These are phyloP conservation scores for Coffea humblotiana DNA, from an alignment of 305 asterid species.

Conservation along the genomic window DNA sequence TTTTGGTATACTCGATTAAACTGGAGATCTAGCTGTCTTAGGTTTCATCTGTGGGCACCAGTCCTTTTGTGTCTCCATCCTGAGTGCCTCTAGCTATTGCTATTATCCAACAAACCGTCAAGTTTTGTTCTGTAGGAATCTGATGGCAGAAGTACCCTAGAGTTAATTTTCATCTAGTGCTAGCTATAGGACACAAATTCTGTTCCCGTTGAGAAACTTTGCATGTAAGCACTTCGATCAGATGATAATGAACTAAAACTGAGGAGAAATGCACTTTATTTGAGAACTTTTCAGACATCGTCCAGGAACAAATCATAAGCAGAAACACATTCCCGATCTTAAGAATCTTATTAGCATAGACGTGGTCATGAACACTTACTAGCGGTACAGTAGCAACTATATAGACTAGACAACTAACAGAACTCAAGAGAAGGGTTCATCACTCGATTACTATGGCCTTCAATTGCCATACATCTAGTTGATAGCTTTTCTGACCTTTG, in stretches of 20 bases:
- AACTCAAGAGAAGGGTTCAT: not conserved
- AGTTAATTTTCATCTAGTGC: not conserved
- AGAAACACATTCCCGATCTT: not conserved
- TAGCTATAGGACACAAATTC: not conserved
- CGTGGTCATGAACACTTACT: not conserved
- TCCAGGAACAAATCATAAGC: not conserved
- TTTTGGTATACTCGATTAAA: not conserved
- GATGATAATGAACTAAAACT: not conserved
- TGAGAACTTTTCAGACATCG: not conserved
- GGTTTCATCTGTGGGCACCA: not conserved
- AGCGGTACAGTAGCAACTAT: not conserved
- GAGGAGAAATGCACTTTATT: not conserved
- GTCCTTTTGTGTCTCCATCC: not conserved
- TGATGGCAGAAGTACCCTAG: not conserved
- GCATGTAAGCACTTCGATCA: not conserved
- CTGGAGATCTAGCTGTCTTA: not conserved
- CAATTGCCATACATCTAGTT: conserved; percentile 9
- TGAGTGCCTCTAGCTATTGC: not conserved
- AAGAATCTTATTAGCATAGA: not conserved
- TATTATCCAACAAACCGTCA: not conserved
- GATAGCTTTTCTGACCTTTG: conserved; percentile 1
- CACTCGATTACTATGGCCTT: conserved; percentile 1
- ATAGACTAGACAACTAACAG: not conserved
- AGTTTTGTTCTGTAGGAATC: not conserved
- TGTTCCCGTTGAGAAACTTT: not conserved